phyloP scores from a whole-genome alignment of 306 rosid genomes.

The Ceratonia siliqua region DNA sequence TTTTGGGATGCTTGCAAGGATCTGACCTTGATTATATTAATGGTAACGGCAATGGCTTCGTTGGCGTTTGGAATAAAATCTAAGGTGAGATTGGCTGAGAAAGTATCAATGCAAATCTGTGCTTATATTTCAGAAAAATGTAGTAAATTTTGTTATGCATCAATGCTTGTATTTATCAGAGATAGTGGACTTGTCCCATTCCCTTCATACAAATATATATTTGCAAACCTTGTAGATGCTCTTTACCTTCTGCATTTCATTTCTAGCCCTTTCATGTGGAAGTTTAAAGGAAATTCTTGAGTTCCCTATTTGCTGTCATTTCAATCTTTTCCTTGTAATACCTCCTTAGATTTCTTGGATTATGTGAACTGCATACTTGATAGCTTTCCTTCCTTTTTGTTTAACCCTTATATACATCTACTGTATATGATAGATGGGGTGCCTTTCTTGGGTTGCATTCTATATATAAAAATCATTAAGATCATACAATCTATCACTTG shows the following conservation, averaged over 20 bases:
- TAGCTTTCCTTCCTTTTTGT: neutral
- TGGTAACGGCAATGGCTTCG: conserved; percentile 95
- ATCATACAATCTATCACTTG: neutral
- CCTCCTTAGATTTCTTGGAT: conserved; percentile 6
- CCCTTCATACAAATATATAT: neutral
- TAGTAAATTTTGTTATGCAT: conserved; percentile 1
- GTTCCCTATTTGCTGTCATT: neutral
- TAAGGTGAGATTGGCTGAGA: conserved; percentile 62
- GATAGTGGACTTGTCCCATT: neutral
- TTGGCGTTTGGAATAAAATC: conserved; percentile 92
- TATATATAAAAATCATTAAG: neutral
- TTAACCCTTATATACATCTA: neutral
- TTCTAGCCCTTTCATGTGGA: neutral
- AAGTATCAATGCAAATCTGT: conserved; percentile 13
- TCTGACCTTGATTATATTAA: conserved; percentile 88
- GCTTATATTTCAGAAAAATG: neutral
- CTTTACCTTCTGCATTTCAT: neutral
- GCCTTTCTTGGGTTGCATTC: neutral
- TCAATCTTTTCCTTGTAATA: neutral
- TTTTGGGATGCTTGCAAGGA: conserved; percentile 99
- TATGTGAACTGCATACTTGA: neutral
- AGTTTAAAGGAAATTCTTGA: neutral
- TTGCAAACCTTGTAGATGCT: neutral
- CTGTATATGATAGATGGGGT: neutral
- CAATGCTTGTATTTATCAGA: neutral